phyloP scores from a whole-genome alignment of 495 filamentous ascomycete species.

The Lasiosphaeriaceae sp. region DNA sequence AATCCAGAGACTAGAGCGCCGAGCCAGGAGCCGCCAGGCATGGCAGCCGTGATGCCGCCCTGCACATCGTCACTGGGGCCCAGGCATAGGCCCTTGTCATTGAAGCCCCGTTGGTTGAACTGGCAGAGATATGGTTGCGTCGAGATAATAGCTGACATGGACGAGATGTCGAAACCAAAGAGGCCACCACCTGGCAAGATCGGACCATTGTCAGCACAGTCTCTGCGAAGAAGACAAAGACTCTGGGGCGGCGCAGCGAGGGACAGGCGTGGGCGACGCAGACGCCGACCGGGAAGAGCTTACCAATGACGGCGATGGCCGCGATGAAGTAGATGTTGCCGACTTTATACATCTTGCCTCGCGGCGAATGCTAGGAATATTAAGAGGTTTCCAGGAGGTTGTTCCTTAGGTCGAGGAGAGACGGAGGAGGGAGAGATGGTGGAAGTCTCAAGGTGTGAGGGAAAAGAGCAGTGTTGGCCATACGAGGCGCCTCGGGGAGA shows the following conservation, averaged over 20 bases:
- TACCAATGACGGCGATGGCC: conserved; percentile 64
- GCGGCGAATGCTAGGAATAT: not conserved
- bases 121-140: conserved; percentile 60
- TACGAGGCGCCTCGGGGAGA: no score
- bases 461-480: no score
- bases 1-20: conserved; percentile 65
- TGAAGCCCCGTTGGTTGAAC: conserved; percentile 51
- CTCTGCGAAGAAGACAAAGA: not conserved
- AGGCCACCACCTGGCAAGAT: conserved; percentile 60
- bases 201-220: conserved; percentile 11
- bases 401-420: not conserved
- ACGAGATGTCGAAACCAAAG: conserved; percentile 80
- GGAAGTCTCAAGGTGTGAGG: no score
- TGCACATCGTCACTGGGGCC: conserved; percentile 48
- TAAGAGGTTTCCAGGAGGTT: not conserved
- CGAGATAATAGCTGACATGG: conserved; percentile 73
- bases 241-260: not conserved
- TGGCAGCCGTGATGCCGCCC: conserved; percentile 63
- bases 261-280: no score
- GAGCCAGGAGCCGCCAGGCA: conserved; percentile 74
- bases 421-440: not conserved
- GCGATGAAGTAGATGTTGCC: conserved; percentile 74
- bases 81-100: conserved; percentile 37
- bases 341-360: conserved; percentile 43
- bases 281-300: conserved; percentile 11